phyloP scores from a whole-genome alignment of 331 rosid species.

The Spiraea crenata region DNA sequence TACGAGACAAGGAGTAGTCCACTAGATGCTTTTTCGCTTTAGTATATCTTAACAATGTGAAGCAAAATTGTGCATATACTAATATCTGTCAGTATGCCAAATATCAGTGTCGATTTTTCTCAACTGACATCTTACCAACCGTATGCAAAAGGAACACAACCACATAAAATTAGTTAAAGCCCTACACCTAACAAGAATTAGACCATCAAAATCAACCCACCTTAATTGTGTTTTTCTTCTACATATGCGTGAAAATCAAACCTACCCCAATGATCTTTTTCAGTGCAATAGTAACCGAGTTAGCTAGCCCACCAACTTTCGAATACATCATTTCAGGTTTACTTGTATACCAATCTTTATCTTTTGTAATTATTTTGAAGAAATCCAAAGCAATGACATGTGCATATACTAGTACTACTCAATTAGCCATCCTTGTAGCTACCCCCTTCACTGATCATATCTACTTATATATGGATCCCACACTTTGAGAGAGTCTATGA shows the following conservation, averaged over 20 bases:
- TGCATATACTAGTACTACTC: not conserved
- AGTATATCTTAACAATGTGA: no score
- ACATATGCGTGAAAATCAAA: slow-evolving; percentile 16
- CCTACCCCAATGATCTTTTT: slow-evolving; percentile 5
- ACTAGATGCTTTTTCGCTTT: no score
- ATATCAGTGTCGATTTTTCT: no score
- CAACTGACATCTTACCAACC: no score
- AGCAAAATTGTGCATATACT: no score
- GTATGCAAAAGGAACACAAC: no score
- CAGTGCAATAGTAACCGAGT: not conserved
- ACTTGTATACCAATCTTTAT: not conserved
- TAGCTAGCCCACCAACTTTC: slow-evolving; percentile 28
- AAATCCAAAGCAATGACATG: slow-evolving; percentile 21
- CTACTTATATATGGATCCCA: not conserved
- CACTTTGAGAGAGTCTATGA: not conserved
- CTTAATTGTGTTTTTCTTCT: not conserved
- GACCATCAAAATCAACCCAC: slow-evolving; percentile 21
- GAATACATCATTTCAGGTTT: slow-evolving; percentile 1
- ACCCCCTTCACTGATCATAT: not conserved
- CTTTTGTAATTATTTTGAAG: slow-evolving; percentile 7
- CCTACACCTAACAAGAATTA: not conserved
- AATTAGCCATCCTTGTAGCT: not conserved
- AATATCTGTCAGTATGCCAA: no score
- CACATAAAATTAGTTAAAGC: no score
- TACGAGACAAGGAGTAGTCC: no score